Conservation (phyloP, 257 asterid species). For the Lycium ferocissimum region DNA sequence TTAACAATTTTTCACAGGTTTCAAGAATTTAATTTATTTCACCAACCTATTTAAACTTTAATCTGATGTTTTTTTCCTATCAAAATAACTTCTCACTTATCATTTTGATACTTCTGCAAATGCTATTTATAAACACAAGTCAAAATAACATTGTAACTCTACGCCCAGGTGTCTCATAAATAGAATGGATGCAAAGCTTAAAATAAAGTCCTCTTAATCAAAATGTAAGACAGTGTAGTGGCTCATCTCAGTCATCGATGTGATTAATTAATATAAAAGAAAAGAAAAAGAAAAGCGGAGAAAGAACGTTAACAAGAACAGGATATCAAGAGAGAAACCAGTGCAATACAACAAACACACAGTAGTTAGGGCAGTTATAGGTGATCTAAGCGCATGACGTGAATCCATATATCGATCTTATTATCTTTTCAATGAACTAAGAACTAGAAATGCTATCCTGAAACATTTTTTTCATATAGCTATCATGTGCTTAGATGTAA, state of each 20-base stretch:
- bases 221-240: neutral
- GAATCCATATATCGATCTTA: neutral
- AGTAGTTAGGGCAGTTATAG: neutral
- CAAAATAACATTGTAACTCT: neutral
- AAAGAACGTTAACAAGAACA: neutral
- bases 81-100: neutral
- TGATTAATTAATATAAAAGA: neutral
- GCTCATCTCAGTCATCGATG: neutral
- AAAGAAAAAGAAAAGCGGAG: neutral
- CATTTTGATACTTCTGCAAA: neutral
- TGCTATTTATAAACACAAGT: neutral
- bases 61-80: neutral
- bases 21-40: neutral
- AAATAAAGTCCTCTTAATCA: neutral
- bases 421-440: neutral
- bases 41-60: neutral
- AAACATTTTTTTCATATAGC: neutral
- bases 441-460: neutral
- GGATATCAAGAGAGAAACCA: neutral
- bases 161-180: neutral
- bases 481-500: neutral
- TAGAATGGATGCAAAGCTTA: neutral
- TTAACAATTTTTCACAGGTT: neutral
- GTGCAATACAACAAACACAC: neutral
- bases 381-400: neutral